These are phyloP conservation scores for Mucor velutinosus DNA, from an alignment of 371 early-diverging fungal genomes.

Conservation along the genomic window DNA sequence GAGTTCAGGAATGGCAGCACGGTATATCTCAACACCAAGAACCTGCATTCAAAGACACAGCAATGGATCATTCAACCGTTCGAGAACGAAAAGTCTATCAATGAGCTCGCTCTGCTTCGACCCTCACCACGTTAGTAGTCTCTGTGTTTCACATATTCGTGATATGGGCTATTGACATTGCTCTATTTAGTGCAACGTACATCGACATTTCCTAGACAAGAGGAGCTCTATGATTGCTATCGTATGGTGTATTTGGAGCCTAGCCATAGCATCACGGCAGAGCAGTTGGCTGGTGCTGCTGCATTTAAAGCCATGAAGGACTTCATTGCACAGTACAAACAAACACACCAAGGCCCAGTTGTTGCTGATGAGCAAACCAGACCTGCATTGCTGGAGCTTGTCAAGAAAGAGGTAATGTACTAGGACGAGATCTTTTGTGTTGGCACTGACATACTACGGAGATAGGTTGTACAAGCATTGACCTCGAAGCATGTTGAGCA, in stretches of 20 bases:
- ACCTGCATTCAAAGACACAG: constrained; percentile 33
- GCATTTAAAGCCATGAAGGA: constrained; percentile 56
- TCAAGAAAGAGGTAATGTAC: constrained; percentile 23
- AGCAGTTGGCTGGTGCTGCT: constrained; percentile 62
- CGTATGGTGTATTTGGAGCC: constrained; percentile 35
- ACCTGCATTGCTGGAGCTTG: constrained; percentile 19
- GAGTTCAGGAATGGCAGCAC: constrained; percentile 43
- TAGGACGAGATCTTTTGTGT: neutral
- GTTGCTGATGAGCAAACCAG: constrained; percentile 31
- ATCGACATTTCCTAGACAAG: constrained; percentile 41
- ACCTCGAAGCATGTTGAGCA: neutral
- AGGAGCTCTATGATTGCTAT: constrained; percentile 46
- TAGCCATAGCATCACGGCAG: constrained; percentile 14
- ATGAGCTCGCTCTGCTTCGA: constrained; percentile 41
- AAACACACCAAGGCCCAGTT: constrained; percentile 18
- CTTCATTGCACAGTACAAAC: constrained; percentile 29
- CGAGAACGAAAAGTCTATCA: constrained; percentile 40
- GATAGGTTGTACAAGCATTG: constrained; percentile 6
- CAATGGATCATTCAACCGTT: constrained; percentile 52
- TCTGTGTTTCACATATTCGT: neutral
- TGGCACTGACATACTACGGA: neutral
- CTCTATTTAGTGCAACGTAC: constrained; percentile 25
- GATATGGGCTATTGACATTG: neutral
- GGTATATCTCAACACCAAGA: constrained; percentile 39
- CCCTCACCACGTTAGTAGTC: constrained; percentile 39